Evolutionary conservation across 176 grass and related monocot species (phyloP).

Genomic region (Tuctoria greenei): DNA sequence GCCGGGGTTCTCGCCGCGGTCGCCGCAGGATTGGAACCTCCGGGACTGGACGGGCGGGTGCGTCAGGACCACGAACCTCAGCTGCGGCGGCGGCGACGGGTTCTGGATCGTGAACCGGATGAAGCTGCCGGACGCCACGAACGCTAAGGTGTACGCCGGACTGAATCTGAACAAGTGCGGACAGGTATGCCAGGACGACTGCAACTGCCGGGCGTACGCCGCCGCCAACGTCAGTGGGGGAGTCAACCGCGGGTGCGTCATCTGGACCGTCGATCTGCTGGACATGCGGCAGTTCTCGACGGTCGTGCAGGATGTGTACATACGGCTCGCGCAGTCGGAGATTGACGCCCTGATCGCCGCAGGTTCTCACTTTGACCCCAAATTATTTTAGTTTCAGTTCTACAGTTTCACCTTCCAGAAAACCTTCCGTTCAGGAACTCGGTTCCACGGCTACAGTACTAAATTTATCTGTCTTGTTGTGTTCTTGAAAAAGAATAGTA

Average conservation of each 20-base stretch:
- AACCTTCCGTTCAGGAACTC: no score
- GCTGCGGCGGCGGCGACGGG: constrained; percentile 46
- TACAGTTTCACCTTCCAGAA: neutral
- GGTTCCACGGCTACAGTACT: no score
- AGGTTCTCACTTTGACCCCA: constrained; percentile 17
- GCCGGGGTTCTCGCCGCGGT: constrained; percentile 48
- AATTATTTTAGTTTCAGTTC: neutral
- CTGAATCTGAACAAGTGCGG: constrained; percentile 43
- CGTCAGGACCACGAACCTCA: constrained; percentile 35
- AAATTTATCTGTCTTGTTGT: no score
- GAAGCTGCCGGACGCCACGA: constrained; percentile 55
- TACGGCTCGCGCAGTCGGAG: constrained; percentile 57
- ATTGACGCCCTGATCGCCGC: constrained; percentile 36
- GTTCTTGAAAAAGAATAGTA: no score
- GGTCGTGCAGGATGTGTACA: constrained; percentile 42
- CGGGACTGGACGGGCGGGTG: constrained; percentile 38
- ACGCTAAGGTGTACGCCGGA: constrained; percentile 41
- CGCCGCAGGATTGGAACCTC: constrained; percentile 41
- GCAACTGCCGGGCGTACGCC: constrained; percentile 57
- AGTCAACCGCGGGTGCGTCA: constrained; percentile 33
- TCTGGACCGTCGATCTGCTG: constrained; percentile 52
- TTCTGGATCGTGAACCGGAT: constrained; percentile 42
- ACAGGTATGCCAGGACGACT: constrained; percentile 40
- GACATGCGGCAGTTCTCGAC: constrained; percentile 40
- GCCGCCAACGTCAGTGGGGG: constrained; percentile 37